Evolutionary conservation across 257 asterid species (phyloP).

Genomic region (Lantana camara): DNA sequence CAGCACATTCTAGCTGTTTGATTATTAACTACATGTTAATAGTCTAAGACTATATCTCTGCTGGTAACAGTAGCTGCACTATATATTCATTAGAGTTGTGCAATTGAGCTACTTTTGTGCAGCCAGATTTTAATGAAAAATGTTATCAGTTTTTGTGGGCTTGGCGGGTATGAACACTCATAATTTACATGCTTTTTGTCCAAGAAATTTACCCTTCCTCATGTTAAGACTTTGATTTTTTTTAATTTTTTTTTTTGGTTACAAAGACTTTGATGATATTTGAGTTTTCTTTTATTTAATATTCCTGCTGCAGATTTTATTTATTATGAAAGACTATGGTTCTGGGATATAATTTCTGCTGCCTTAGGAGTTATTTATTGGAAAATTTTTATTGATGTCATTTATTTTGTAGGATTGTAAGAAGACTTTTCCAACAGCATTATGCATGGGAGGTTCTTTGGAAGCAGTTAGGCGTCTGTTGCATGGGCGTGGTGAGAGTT

Average conservation of each 20-base stretch:
- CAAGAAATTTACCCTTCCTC: too few species aligned
- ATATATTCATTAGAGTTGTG: neutral
- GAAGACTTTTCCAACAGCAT: conserved; percentile 74
- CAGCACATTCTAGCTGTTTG: neutral
- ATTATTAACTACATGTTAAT: neutral
- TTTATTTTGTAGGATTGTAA: conserved; percentile 75
- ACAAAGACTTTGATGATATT: neutral
- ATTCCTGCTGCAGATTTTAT: neutral
- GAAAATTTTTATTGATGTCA: neutral
- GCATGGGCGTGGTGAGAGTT: conserved; percentile 82
- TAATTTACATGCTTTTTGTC: neutral
- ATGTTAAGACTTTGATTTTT: too few species aligned
- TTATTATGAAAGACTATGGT: conserved; percentile 13
- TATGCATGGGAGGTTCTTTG: conserved; percentile 89
- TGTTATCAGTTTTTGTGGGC: neutral
- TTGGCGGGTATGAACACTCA: neutral
- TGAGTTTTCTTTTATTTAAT: neutral
- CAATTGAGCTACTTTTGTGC: neutral
- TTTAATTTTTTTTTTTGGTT: too few species aligned
- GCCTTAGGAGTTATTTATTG: conserved; percentile 10
- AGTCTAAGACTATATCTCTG: neutral
- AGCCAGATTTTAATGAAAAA: neutral
- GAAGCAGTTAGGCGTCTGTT: conserved; percentile 79
- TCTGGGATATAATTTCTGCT: conserved; percentile 2
- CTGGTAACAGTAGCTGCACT: neutral